Conservation (phyloP, 495 filamentous ascomycete species). For the Penicillium angulare region DNA sequence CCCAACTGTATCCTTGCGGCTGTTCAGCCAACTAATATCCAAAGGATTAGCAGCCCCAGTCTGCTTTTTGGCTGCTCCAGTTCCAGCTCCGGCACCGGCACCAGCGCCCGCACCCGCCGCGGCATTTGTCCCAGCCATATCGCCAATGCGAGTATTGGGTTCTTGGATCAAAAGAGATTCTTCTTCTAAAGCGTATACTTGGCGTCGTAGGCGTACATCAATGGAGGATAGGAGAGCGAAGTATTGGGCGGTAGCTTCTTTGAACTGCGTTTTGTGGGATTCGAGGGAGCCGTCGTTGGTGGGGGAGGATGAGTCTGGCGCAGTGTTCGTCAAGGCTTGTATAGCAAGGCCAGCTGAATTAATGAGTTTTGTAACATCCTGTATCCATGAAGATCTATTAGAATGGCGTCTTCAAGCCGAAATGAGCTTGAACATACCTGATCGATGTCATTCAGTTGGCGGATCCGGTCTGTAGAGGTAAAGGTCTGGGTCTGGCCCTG, state of each 20-base stretch:
- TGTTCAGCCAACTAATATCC: conserved; percentile 84
- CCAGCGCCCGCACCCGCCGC: conserved; percentile 12
- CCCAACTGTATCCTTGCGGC: conserved; percentile 71
- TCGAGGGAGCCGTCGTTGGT: conserved; percentile 39
- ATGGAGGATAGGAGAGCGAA: conserved; percentile 68
- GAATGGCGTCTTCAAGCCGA: neutral
- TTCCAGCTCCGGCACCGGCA: conserved; percentile 14
- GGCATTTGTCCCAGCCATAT: conserved; percentile 19
- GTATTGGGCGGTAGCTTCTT: conserved; percentile 59
- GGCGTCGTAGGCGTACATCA: conserved; percentile 68
- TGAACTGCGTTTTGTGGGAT: conserved; percentile 59
- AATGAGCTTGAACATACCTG: conserved; percentile 42
- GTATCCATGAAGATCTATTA: neutral
- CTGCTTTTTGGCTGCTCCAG: too few relatives aligned
- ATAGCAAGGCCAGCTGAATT: conserved; percentile 66
- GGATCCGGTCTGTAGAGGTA: conserved; percentile 68
- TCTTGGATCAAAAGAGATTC: conserved; percentile 63
- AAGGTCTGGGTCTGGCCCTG: conserved; percentile 32
- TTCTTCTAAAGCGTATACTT: conserved; percentile 78
- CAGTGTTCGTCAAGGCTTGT: conserved; percentile 60
- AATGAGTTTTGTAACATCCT: conserved; percentile 63
- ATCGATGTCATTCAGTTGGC: conserved; percentile 74
- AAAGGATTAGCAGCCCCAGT: conserved; percentile 42
- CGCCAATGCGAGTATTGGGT: conserved; percentile 19
- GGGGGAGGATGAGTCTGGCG: conserved; percentile 28